Base-by-base conservation (phyloP, 1,284 basidiomycete genomes). In the Papiliotrema fonsecae region DNA sequence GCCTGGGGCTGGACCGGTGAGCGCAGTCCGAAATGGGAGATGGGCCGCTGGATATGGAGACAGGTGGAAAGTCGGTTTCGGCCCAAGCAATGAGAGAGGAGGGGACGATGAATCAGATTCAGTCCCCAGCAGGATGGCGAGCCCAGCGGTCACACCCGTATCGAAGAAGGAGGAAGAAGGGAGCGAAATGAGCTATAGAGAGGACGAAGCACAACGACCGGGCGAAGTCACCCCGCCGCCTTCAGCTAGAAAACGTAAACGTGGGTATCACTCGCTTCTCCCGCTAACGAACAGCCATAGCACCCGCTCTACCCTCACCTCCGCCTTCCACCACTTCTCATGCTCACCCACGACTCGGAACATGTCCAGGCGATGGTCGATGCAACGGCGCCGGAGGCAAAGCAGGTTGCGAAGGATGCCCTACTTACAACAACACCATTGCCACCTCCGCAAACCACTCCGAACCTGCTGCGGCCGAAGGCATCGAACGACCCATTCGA, bases 341-440 rank as follows among this genome's bases (percentile, higher is more conserved):
- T 19, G 30, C 27, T 26, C 37, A 56, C 51, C 42, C 62, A 7
- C 49, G 55, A 21, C 67, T 62, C 4, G 87, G 91, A 42, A 90
- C 90, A 18, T 97, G 92, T 72, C 92, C 92, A 6, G 92, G 92
- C 51, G 92, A 93, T 74, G 92, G 92, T 32, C 82, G 88, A 58
- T 97, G 92, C 75, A 89, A 97, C 75, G 92, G 92, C 55, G 90
- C 88, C 26, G 92, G 92, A 61, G 92, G 92, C 52, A 84, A 88
- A 59, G 83, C 82, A 52, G 86, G 87, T 55, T 97, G 92, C 70
- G 82, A 86, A 58, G 92, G 92, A 37, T 96, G 92, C 72, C 92
- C 92, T 11, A 91, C 91, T 35, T 90, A 83, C 76, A 97, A 96
- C 78, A 96, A 96, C 68, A 79, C 79, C 46, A 46, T 66, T 37